Conservation (phyloP, 345 rosid genomes). For the Passiflora organensis region DNA sequence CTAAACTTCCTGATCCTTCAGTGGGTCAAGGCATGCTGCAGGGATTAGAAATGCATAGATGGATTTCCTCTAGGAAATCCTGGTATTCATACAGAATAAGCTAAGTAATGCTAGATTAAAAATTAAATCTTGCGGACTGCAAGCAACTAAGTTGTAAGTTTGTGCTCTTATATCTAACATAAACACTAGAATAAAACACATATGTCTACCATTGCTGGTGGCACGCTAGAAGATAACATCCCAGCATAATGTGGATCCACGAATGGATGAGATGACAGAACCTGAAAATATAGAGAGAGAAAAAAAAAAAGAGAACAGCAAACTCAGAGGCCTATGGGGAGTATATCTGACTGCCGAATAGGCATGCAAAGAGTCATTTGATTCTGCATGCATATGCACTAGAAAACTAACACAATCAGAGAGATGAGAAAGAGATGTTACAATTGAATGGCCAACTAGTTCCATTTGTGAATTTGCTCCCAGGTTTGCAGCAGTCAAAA, state of each 20-base stretch:
- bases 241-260: constrained; percentile 47
- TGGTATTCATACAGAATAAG: too few relatives aligned
- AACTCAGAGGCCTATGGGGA: constrained; percentile 2
- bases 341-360: not conserved
- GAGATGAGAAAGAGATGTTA: constrained; percentile 21
- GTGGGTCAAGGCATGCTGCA: too few relatives aligned
- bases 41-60: too few relatives aligned
- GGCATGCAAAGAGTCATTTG: not conserved
- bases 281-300: constrained; percentile 36
- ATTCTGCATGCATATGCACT: not conserved
- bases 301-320: not conserved
- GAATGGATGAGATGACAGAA: constrained; percentile 46
- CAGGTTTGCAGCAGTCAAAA: constrained; percentile 26
- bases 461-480: constrained; percentile 49
- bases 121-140: not conserved
- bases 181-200: not conserved
- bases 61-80: too few relatives aligned
- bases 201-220: constrained; percentile 48
- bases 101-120: not conserved
- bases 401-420: not conserved
- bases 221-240: constrained; percentile 33
- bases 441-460: constrained; percentile 69
- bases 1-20: too few relatives aligned
- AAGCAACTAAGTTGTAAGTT: not conserved
- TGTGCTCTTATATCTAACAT: not conserved